Base-by-base conservation (phyloP, 129 eudicot genomes). In the Escallonia herrerae region DNA sequence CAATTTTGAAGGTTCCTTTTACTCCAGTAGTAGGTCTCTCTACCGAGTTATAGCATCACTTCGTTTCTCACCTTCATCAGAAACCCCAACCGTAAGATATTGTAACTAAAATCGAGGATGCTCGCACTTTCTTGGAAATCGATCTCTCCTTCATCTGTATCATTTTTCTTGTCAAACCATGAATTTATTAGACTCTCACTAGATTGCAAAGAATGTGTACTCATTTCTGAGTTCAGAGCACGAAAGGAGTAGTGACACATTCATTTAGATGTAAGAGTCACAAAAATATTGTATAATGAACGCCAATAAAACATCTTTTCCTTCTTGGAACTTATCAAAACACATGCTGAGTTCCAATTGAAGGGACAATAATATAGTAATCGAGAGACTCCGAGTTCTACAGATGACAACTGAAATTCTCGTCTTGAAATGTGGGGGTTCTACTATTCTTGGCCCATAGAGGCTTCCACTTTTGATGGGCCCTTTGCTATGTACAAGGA, bases 401-500 rank as follows among this genome's bases (percentile, higher is more conserved):
- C 86, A 74, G 54, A 79, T n/a, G 44, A 86, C 89, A 66, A 85
- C 95, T 49, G 87, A 86, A 56, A 74, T 82, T 68, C 66, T 93
- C 38, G 86, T 88, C 54, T 83, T 84, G 6, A 89, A 93, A 69
- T 87, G 85, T 76, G 90, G 96, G 39, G 81, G 74, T 56, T 70
- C 82, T 56, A 68, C 43, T 86, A 93, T 82, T 86, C 82, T 64
- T 93, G 87, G 84, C 96, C 89, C 58, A 72, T 91, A 43, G 97
- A 93, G 76, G 91, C 98, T 59, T 69, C 95, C 46, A 65, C 82
- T 60, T 93, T 88, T 65, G 85, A 83, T 68, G 98, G 96, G 53
- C 95, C 98, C 46, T 93, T 85, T 83, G 95, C 98, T 60, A 79
- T 88, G 67, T 93, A 81, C 73, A 87, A 87, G 80, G 96, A 85